phyloP scores from a whole-genome alignment of 768 basidiomycete species.

The Kwoniella europaea region DNA sequence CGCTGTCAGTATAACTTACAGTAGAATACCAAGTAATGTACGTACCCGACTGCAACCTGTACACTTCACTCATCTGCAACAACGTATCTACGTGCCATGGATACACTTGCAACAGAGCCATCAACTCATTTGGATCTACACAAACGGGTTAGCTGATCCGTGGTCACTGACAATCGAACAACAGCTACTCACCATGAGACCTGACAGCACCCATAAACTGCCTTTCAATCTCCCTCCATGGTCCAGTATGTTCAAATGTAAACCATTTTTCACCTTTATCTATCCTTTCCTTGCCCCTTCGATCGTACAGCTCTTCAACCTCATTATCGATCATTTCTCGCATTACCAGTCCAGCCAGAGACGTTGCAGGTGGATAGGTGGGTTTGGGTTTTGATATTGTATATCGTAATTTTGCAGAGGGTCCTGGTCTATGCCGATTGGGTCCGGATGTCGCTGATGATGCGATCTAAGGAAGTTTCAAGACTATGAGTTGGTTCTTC shows the following conservation, averaged over 20 bases:
- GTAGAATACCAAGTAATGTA: neutral
- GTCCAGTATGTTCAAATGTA: conserved; percentile 83
- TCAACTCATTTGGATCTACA: conserved; percentile 63
- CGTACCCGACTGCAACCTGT: conserved; percentile 82
- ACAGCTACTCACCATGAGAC: conserved; percentile 71
- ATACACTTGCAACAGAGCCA: conserved; percentile 72
- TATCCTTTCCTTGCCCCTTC: conserved; percentile 49
- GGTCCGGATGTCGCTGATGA: conserved; percentile 59
- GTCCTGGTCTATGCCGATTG: conserved; percentile 42
- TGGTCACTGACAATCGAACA: neutral
- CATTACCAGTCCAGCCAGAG: conserved; percentile 69
- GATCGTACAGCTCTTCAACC: conserved; percentile 60
- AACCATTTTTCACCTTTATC: conserved; percentile 76
- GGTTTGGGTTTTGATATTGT: conserved; percentile 76
- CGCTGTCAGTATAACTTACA: neutral
- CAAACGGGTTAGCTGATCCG: neutral
- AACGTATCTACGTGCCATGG: conserved; percentile 95
- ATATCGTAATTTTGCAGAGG: conserved; percentile 62
- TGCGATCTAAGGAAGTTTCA: conserved; percentile 27
- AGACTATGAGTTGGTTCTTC: conserved; percentile 15
- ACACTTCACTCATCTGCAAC: conserved; percentile 82
- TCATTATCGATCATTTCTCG: conserved; percentile 68
- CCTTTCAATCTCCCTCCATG: conserved; percentile 79
- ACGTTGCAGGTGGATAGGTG: conserved; percentile 69
- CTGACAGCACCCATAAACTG: conserved; percentile 80